Conservation (phyloP, 176 grass and related monocot genomes). For the Puccinellia tenuiflora region DNA sequence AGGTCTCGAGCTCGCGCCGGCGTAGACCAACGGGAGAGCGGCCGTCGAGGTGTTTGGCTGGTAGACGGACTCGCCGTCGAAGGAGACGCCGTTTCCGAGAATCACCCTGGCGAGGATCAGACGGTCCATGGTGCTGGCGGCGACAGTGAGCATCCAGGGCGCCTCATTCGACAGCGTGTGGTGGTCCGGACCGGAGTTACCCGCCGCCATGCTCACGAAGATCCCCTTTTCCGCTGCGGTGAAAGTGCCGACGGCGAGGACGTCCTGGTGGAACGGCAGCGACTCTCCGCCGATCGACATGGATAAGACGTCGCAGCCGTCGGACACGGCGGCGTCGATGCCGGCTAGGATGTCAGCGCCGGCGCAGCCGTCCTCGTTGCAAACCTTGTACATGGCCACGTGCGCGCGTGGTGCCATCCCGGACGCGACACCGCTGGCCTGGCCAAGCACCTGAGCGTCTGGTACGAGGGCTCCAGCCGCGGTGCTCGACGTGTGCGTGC, state of each 20-base stretch:
- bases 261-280: not conserved
- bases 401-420: too few species aligned
- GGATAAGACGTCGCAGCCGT: slow-evolving; percentile 35
- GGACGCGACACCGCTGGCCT: too few species aligned
- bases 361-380: too few species aligned
- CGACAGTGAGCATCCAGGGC: slow-evolving; percentile 6
- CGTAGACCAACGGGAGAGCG: not conserved
- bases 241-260: not conserved
- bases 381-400: too few species aligned
- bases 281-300: not conserved
- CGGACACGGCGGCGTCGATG: slow-evolving; percentile 28
- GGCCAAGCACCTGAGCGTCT: too few species aligned
- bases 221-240: not conserved
- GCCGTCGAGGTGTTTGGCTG: not conserved
- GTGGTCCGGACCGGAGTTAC: not conserved
- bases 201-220: not conserved
- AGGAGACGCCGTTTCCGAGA: not conserved
- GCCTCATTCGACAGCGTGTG: not conserved
- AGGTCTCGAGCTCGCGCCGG: not conserved
- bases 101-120: not conserved
- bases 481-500: too few species aligned
- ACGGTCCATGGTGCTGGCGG: slow-evolving; percentile 38
- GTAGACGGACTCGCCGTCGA: not conserved
- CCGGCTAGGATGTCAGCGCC: too few species aligned
- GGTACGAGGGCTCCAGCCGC: too few species aligned